phyloP scores from a whole-genome alignment of 2,329 filamentous ascomycete species.

The Fusarium citri region DNA sequence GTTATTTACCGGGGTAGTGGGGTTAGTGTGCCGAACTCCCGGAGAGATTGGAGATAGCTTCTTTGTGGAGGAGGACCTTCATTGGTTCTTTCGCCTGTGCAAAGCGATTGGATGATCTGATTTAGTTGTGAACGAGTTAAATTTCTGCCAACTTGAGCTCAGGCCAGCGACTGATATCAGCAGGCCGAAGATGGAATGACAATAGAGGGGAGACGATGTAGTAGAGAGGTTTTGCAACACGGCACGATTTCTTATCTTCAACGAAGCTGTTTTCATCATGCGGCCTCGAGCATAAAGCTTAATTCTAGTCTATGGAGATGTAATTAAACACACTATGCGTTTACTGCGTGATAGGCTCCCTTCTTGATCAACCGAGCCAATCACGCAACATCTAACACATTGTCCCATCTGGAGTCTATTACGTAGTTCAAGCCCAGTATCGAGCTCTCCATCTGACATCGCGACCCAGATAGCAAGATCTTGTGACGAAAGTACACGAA shows the following conservation, averaged over 20 bases:
- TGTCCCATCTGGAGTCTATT: background rate
- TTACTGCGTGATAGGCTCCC: too few species aligned
- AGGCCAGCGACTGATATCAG: background rate
- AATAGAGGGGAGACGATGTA: background rate
- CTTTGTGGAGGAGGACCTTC: background rate
- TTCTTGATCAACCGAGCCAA: background rate
- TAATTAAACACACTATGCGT: background rate
- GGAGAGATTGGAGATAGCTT: background rate
- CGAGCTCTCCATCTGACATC: too few species aligned
- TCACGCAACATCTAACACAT: background rate
- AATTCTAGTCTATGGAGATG: background rate
- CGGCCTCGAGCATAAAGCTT: too few species aligned
- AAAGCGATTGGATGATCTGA: background rate
- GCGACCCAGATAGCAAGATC: background rate
- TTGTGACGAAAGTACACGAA: background rate
- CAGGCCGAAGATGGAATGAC: background rate
- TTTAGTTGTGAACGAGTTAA: accelerated
- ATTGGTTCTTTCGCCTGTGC: background rate
- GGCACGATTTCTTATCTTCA: too few species aligned
- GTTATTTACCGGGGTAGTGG: constrained; percentile 16
- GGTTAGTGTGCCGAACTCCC: constrained; percentile 11
- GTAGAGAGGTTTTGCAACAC: too few species aligned
- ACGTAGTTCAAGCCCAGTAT: too few species aligned
- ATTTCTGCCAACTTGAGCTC: background rate
- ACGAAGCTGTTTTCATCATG: too few species aligned